phyloP scores from a whole-genome alignment of 208 protist genomes.

The Histomonas meleagridis region DNA sequence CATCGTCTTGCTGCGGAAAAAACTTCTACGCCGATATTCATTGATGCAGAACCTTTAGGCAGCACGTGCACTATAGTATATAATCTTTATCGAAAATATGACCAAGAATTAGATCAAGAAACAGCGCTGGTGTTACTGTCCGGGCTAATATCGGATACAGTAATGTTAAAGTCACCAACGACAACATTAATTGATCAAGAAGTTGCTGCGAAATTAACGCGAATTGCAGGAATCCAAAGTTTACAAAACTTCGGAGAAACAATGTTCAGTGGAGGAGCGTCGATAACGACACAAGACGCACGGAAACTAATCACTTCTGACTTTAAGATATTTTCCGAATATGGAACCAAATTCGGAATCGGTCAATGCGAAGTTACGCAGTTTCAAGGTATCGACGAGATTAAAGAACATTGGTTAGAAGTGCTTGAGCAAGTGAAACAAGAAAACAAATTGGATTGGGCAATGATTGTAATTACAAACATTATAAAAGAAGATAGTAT shows the following conservation, averaged over 20 bases:
- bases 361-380: not conserved
- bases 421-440: not conserved
- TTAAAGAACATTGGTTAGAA: not conserved
- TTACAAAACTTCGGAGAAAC: not conserved
- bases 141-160: not conserved
- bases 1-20: not conserved
- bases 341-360: not conserved
- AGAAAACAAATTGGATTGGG: not conserved
- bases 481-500: not conserved
- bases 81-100: not conserved
- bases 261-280: slow-evolving; percentile 6
- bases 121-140: not conserved
- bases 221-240: not conserved
- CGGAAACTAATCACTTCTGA: not conserved
- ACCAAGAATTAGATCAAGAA: not conserved
- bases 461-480: not conserved
- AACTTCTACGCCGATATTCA: not conserved
- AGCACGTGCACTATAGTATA: not conserved
- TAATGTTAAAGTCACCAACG: not conserved
- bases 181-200: not conserved
- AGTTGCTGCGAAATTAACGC: not conserved
- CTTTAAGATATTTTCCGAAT: not conserved
- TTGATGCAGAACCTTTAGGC: not conserved
- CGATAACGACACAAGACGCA: not conserved
- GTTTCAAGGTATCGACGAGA: not conserved